These are phyloP conservation scores for Chaetoceros tenuissimus DNA, from an alignment of 108 stramenopile genomes.

Conservation along the genomic window DNA sequence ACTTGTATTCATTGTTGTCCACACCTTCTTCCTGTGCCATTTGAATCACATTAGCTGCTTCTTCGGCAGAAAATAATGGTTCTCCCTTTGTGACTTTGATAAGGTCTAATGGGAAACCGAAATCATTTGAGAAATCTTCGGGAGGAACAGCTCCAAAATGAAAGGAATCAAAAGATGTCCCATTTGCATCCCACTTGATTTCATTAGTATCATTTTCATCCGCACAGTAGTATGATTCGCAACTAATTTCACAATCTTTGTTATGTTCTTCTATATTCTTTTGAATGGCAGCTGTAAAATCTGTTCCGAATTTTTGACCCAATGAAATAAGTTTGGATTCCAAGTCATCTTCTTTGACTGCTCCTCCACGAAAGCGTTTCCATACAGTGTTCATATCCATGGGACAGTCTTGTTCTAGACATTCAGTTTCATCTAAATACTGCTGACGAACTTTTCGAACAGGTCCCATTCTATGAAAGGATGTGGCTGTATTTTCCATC, in stretches of 20 bases:
- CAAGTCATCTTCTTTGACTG: background rate
- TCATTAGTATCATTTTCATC: conserved; percentile 3
- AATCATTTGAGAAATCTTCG: conserved; percentile 54
- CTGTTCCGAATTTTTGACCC: conserved; percentile 24
- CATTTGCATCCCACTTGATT: conserved; percentile 2
- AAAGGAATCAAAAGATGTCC: conserved; percentile 38
- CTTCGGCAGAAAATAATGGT: conserved; percentile 36
- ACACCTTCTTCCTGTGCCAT: conserved; percentile 41
- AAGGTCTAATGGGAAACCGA: conserved; percentile 49
- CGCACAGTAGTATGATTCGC: conserved; percentile 51
- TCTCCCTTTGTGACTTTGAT: conserved; percentile 42
- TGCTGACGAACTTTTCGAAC: conserved; percentile 17
- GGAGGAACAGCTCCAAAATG: conserved; percentile 51
- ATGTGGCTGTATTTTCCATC: background rate
- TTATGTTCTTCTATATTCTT: conserved; percentile 38
- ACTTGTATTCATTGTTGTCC: conserved; percentile 45
- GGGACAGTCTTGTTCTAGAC: background rate
- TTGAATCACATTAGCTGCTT: conserved; percentile 27
- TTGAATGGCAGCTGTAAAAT: conserved; percentile 28
- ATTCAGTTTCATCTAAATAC: conserved; percentile 3
- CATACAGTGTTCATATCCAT: conserved; percentile 2
- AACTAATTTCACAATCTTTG: conserved; percentile 40
- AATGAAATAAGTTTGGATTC: conserved; percentile 19
- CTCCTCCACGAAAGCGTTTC: conserved; percentile 15
- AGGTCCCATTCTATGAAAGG: conserved; percentile 19